Percentiles rank a stretch among this genome's conserved stretches.
Evolutionary conservation across 192 early-diverging fungal species (phyloP).

Genomic region (Backusella parvicylindrica): DNA sequence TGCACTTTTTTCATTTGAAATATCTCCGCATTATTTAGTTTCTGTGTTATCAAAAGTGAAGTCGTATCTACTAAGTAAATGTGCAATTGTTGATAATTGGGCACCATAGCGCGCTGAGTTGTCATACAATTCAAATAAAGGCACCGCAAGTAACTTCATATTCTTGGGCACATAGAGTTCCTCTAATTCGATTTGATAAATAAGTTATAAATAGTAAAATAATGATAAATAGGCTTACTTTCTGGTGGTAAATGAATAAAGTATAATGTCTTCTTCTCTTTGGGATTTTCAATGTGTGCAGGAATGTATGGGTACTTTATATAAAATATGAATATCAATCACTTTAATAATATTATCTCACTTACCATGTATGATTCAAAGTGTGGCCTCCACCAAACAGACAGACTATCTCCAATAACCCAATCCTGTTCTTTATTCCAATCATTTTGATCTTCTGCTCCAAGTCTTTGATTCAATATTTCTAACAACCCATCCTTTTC

Average conservation of each 20-base stretch:
- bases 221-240: slow-evolving; percentile 57
- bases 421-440: slow-evolving; percentile 45
- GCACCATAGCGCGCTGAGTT: slow-evolving; percentile 74
- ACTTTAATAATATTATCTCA: not conserved
- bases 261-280: slow-evolving; percentile 74
- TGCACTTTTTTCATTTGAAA: not conserved
- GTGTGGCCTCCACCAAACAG: slow-evolving; percentile 71
- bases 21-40: not conserved
- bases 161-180: slow-evolving; percentile 71
- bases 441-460: slow-evolving; percentile 28
- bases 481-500: slow-evolving; percentile 67
- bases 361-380: slow-evolving; percentile 75
- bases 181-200: slow-evolving; percentile 35
- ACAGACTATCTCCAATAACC: slow-evolving; percentile 72
- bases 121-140: slow-evolving; percentile 77
- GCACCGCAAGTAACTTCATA: slow-evolving; percentile 76
- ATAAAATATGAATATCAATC: not conserved
- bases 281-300: slow-evolving; percentile 73
- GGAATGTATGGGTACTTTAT: slow-evolving; percentile 77
- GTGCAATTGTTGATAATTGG: slow-evolving; percentile 64
- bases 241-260: slow-evolving; percentile 70
- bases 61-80: slow-evolving; percentile 54
- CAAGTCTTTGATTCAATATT: slow-evolving; percentile 56
- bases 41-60: slow-evolving; percentile 32
- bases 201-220: not conserved